Conservation (phyloP, 495 filamentous ascomycete genomes). For the Daldinia caldariorum region DNA sequence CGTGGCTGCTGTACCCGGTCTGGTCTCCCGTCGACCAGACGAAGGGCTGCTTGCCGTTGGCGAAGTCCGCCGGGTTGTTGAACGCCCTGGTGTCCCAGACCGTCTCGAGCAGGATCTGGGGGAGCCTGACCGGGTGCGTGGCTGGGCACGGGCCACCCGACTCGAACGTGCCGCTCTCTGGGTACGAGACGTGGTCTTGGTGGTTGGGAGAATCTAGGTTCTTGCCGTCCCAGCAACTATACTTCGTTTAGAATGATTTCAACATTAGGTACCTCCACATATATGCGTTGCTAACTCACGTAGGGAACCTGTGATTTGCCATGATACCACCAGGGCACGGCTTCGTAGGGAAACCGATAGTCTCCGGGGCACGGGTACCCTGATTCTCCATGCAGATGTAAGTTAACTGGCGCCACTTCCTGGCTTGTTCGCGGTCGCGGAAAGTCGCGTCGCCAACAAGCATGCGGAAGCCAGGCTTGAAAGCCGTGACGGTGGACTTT, state of each 20-base stretch:
- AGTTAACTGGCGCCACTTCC: constrained; percentile 52
- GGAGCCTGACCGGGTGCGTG: constrained; percentile 43
- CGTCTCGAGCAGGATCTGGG: constrained; percentile 52
- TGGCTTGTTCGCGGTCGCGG: constrained; percentile 48
- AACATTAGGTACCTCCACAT: not conserved
- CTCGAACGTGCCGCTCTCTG: constrained; percentile 51
- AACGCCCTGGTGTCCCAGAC: constrained; percentile 51
- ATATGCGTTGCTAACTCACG: constrained; percentile 1
- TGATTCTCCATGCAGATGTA: constrained; percentile 50
- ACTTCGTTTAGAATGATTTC: not conserved
- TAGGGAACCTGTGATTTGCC: constrained; percentile 49
- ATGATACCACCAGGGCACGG: constrained; percentile 54
- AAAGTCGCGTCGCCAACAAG: constrained; percentile 50
- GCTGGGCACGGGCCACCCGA: constrained; percentile 51
- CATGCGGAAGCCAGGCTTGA: constrained; percentile 60
- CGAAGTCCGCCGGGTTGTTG: constrained; percentile 53
- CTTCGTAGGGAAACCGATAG: constrained; percentile 35
- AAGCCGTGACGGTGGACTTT: constrained; percentile 57
- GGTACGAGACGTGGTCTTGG: constrained; percentile 54
- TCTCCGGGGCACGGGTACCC: constrained; percentile 39
- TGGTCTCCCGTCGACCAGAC: constrained; percentile 58
- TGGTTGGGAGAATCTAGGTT: constrained; percentile 54
- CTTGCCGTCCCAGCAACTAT: constrained; percentile 47
- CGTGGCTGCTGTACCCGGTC: constrained; percentile 47
- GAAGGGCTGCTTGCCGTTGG: constrained; percentile 56